Conservation (phyloP, 1,139 yeast genomes). For the Suhomyces wounanorum region DNA sequence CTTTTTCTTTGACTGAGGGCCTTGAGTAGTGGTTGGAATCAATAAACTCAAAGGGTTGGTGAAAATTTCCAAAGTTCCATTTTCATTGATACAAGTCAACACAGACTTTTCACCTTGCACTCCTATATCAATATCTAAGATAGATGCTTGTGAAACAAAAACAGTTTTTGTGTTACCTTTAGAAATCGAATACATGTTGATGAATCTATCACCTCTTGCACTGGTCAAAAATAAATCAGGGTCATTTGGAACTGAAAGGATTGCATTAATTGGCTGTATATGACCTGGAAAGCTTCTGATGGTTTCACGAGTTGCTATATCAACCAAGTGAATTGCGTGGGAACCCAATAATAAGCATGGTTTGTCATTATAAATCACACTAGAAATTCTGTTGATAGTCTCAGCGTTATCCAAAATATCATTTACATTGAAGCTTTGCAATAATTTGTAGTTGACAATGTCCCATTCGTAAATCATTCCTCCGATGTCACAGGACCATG, state of each 20-base stretch:
- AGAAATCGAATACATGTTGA: conserved; percentile 63
- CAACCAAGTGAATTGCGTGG: conserved; percentile 58
- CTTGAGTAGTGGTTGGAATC: conserved; percentile 18
- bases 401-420: conserved; percentile 40
- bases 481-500: conserved; percentile 65
- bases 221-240: conserved; percentile 59
- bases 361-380: conserved; percentile 36
- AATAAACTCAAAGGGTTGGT: conserved; percentile 46
- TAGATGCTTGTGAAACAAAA: conserved; percentile 67
- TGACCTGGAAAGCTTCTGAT: conserved; percentile 69
- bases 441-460: conserved; percentile 40
- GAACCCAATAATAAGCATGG: conserved; percentile 63
- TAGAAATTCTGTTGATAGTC: conserved; percentile 33
- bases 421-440: conserved; percentile 45
- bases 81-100: conserved; percentile 63
- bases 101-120: conserved; percentile 38
- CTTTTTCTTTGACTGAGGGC: conserved; percentile 33
- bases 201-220: conserved; percentile 76
- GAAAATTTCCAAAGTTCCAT: conserved; percentile 69
- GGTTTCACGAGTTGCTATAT: conserved; percentile 38
- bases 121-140: conserved; percentile 45
- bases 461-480: conserved; percentile 72
- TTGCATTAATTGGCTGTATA: conserved; percentile 59
- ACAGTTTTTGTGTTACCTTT: conserved; percentile 49
- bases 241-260: conserved; percentile 37